Conservation (phyloP, 306 rosid species). For the Cucurbita pepo region DNA sequence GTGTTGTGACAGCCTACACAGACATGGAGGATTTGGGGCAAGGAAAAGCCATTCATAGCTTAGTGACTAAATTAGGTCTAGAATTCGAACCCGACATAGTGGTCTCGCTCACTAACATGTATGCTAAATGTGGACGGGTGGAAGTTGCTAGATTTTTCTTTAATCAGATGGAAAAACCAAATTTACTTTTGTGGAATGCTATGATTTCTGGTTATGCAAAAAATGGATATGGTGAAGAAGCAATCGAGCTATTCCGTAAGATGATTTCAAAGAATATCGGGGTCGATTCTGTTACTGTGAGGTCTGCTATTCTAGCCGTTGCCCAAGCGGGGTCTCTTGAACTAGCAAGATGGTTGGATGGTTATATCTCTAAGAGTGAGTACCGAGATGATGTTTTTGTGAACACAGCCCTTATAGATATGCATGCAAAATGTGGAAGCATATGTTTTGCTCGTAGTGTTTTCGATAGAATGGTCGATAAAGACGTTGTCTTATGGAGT, state of each 20-base stretch:
- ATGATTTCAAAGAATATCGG: slow-evolving; percentile 1
- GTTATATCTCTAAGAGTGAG: background rate
- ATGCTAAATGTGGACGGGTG: slow-evolving; percentile 8
- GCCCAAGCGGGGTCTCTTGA: slow-evolving; percentile 5
- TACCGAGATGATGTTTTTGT: background rate
- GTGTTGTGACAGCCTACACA: slow-evolving; percentile 2
- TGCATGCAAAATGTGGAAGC: slow-evolving; percentile 13
- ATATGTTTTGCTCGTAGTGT: background rate
- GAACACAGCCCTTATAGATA: slow-evolving; percentile 6
- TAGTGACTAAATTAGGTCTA: slow-evolving; percentile 3
- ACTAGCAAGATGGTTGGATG: slow-evolving; percentile 9
- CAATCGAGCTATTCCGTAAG: slow-evolving; percentile 1
- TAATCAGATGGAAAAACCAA: slow-evolving; percentile 5
- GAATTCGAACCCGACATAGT: slow-evolving; percentile 3
- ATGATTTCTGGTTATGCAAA: slow-evolving; percentile 12
- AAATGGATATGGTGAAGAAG: slow-evolving; percentile 10
- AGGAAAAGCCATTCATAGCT: slow-evolving; percentile 2
- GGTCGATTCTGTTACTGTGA: slow-evolving; percentile 5
- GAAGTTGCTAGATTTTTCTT: slow-evolving; percentile 7
- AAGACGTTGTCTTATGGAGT: slow-evolving; percentile 9
- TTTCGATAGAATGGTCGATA: background rate
- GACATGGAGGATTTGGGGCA: slow-evolving; percentile 4
- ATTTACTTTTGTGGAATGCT: slow-evolving; percentile 9
- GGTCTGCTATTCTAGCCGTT: slow-evolving; percentile 2
- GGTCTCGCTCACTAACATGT: slow-evolving; percentile 6